These are phyloP conservation scores for Silene uniflora DNA, from an alignment of 148 eudicot genomes.

Conservation along the genomic window DNA sequence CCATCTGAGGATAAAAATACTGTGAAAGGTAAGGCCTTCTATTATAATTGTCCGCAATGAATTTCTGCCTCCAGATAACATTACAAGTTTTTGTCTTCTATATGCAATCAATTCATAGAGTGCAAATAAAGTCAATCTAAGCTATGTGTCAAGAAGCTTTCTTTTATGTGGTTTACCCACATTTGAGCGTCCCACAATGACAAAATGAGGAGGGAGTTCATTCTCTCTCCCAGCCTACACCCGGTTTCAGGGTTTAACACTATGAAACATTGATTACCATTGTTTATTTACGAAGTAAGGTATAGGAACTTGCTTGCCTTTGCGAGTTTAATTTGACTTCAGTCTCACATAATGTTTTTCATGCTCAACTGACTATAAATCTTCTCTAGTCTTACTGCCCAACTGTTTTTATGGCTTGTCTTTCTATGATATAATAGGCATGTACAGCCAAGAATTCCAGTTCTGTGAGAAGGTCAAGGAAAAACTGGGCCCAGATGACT, in stretches of 20 bases:
- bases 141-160: too few species aligned
- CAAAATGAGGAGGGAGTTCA: too few species aligned
- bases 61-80: background rate
- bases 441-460: conserved; percentile 63
- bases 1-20: conserved; percentile 66
- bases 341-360: background rate
- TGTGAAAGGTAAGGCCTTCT: conserved; percentile 64
- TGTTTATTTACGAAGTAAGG: too few species aligned
- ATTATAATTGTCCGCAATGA: background rate
- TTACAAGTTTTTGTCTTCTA: too few species aligned
- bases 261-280: too few species aligned
- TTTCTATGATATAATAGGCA: conserved; percentile 43
- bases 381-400: background rate
- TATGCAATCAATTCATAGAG: too few species aligned
- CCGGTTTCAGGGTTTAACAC: too few species aligned
- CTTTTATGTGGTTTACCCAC: too few species aligned
- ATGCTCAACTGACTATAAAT: background rate
- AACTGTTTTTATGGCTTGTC: conserved; percentile 1
- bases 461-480: conserved; percentile 97
- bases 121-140: too few species aligned
- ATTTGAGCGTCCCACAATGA: too few species aligned
- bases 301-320: background rate
- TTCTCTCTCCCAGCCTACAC: too few species aligned
- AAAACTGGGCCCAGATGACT: conserved; percentile 65
- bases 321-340: background rate